Base-by-base conservation (phyloP, 352 stramenopile species). In the Pythium dissimile region DNA sequence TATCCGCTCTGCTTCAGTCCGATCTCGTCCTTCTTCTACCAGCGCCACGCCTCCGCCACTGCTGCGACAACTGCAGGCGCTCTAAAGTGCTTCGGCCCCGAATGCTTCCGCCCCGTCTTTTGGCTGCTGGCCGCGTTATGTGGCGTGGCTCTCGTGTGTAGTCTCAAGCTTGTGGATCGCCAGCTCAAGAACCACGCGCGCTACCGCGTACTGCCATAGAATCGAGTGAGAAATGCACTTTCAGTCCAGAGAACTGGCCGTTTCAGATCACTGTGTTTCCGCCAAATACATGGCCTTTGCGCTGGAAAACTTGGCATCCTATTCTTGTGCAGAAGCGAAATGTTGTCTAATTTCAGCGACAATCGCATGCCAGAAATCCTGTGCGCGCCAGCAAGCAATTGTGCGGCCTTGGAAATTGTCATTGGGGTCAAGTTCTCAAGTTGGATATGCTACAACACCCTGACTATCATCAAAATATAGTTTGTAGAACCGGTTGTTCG, bases 1-100 rank as follows among this genome's bases (percentile, higher is more conserved):
- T 94, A 89, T 47, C 84, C 84, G 32, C 72, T 94, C 16, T 67
- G 92, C 54, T 83, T 82, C 43, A 88, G 82, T 42, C 84, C 84
- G 11, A 59, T 94, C 24, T 81, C 80, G 39, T 91, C 82, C 23
- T 86, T 69, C 35, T 66, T 92, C 34, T 94, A 94, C 62, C 69
- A 89, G 44, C 67, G 56, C 31, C 67, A 69, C 7, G 54, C 68
- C 1, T 56, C 26, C 11, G 37, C 58, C 9, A 54, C 42, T 16
- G 32, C 53, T 18, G 52, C 60, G 6, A 24, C 30, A 3, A 26
- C 10, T n/a, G 39, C 74, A 16, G 72, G 73, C 3, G 47, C 63
- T 10, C 62, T 84, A 37, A 91, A 85, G 48, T 94, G 84, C 52
- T 60, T 82, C 16, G 84, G 80, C 3, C 18, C 56, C 26, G 45